Conservation (phyloP, 2,329 filamentous ascomycete species). For the Cytospora leucostoma region DNA sequence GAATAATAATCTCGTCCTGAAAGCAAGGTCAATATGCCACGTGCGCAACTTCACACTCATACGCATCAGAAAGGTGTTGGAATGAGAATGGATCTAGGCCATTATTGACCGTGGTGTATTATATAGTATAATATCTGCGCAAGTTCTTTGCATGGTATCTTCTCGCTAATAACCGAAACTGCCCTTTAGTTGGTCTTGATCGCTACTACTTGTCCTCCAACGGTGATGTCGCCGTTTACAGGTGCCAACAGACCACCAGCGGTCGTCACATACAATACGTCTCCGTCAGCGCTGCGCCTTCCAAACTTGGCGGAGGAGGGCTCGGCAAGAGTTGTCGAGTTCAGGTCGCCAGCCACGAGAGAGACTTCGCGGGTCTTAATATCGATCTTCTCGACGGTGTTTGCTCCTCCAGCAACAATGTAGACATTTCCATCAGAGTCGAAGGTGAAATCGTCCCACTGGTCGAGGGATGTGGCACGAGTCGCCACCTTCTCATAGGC, state of each 20-base stretch:
- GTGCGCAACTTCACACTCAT: too few relatives aligned
- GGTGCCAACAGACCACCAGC: slow-evolving; percentile 22
- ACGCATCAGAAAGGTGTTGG: too few relatives aligned
- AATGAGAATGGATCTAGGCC: too few relatives aligned
- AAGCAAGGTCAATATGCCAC: too few relatives aligned
- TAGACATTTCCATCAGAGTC: slow-evolving; percentile 30
- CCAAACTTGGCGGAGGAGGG: slow-evolving; percentile 26
- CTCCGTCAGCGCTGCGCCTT: slow-evolving; percentile 18
- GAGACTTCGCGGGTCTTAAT: slow-evolving; percentile 22
- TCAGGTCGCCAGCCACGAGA: slow-evolving; percentile 29
- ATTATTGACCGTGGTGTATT: background rate
- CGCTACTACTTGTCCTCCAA: slow-evolving; percentile 26
- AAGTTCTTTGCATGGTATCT: background rate
- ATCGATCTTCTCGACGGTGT: slow-evolving; percentile 28
- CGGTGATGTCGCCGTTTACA: slow-evolving; percentile 23
- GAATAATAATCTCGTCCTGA: too few relatives aligned
- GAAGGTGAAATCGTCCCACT: slow-evolving; percentile 32
- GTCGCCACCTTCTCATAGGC: slow-evolving; percentile 26
- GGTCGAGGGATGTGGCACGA: slow-evolving; percentile 13
- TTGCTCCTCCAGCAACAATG: slow-evolving; percentile 29
- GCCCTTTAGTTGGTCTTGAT: slow-evolving; percentile 8
- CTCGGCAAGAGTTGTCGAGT: slow-evolving; percentile 28
- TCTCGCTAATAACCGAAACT: background rate
- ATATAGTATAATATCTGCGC: background rate
- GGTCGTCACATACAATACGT: slow-evolving; percentile 26